Conservation (phyloP, 2,329 filamentous ascomycete species). For the Apiospora marii region DNA sequence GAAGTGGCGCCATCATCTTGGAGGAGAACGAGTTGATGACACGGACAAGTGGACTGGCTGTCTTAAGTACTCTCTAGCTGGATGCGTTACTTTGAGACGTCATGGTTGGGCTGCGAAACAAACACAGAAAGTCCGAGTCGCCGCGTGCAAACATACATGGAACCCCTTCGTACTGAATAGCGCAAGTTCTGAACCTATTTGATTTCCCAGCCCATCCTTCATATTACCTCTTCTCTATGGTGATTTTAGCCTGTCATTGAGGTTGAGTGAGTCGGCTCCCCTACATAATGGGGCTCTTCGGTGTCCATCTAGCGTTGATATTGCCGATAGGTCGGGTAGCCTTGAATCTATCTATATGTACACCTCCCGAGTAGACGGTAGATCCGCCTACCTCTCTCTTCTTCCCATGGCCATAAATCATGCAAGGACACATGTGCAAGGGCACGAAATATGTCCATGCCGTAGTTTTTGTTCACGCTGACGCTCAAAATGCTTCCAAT, state of each 20-base stretch:
- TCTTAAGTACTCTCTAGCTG: not conserved
- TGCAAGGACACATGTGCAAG: not conserved
- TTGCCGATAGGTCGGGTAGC: not conserved
- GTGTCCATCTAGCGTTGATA: not conserved
- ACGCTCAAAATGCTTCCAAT: conserved; percentile 22
- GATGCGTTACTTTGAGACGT: not conserved
- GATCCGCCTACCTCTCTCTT: not conserved
- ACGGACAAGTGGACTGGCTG: not conserved
- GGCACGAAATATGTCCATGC: conserved; percentile 12
- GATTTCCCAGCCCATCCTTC: not conserved
- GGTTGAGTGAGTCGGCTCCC: not conserved
- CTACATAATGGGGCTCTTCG: not conserved
- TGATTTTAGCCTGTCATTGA: not conserved
- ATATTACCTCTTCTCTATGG: not conserved
- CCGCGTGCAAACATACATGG: not conserved
- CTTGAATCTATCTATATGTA: conserved; percentile 10
- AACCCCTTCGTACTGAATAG: not conserved
- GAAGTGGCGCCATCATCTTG: not conserved
- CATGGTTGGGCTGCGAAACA: not conserved
- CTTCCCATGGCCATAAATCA: conserved; percentile 6
- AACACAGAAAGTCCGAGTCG: not conserved
- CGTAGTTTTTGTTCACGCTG: conserved; percentile 8
- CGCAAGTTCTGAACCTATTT: not conserved
- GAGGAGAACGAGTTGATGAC: not conserved
- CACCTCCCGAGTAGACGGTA: not conserved